Evolutionary conservation across 495 filamentous ascomycete genomes (phyloP), one percentile per base, ranked within the genome.

Genomic region (Astrocystis sublimbata): DNA sequence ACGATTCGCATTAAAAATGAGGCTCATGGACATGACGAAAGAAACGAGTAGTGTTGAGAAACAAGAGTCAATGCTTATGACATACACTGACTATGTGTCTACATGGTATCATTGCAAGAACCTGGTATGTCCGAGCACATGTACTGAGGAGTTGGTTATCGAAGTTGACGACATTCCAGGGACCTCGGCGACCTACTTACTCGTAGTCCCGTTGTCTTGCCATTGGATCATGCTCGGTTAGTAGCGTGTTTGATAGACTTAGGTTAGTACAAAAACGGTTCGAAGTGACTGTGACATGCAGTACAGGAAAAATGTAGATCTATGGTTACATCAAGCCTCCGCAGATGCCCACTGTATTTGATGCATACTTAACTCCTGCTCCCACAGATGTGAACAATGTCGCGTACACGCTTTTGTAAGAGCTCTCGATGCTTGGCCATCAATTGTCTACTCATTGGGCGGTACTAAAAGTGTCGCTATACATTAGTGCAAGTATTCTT

Each of bases 1-100:
- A 26, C 10, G n/a, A 31, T 52, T 41, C 46, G 52, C 33, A 42
- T 28, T 23, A 52, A 42, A 52, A 42, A 60, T 60, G 46, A 52
- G 58, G 58, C 46, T 52, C 19, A 41, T 41, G 46, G n/a, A 23
- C 36, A 26, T 23, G 21, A 31, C 1, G n/a, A n/a, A 42, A 51
- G 35, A 41, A 13, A 36, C 43, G 24, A 52, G 26, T 13, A 36
- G 21, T n/a, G 23, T 49, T 13, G 23, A 61, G 10, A 26, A 46
- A 17, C 23, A 50, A 6, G 6, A 30, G n/a, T n/a, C 57, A 47
- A 24, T 47, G n/a, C 6, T 28, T 26, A 28, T 28, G 10, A 28
- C 17, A 23, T 23, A 21, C 13, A 56, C 17, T n/a, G n/a, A n/a
- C n/a, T n/a, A n/a, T n/a, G n/a, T n/a, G n/a, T n/a, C n/a, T 30